Conservation (phyloP, 495 filamentous ascomycete genomes). For the Tuber borchii region DNA sequence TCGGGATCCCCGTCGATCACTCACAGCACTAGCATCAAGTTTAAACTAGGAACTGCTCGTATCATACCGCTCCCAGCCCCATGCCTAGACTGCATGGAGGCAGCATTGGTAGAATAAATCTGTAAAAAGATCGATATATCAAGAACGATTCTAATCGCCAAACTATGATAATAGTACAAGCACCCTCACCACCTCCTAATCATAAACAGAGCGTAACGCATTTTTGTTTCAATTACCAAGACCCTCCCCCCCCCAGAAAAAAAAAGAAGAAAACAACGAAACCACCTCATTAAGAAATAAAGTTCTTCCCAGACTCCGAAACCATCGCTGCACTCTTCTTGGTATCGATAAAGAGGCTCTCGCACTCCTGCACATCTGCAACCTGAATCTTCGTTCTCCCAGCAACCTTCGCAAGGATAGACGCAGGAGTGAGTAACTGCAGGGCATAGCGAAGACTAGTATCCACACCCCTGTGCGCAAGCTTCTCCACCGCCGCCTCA, state of each 20-base stretch:
- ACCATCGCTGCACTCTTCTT: slow-evolving; percentile 84
- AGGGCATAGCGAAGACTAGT: slow-evolving; percentile 88
- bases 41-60: background rate
- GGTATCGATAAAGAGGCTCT: slow-evolving; percentile 86
- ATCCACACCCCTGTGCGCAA: slow-evolving; percentile 74
- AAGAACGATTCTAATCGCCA: background rate
- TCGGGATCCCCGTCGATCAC: background rate
- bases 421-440: slow-evolving; percentile 84
- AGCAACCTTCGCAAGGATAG: slow-evolving; percentile 58
- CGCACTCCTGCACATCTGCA: slow-evolving; percentile 87
- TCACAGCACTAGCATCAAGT: background rate
- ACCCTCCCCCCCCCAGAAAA: background rate
- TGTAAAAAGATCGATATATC: background rate
- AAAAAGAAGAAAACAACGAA: background rate
- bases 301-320: slow-evolving; percentile 73
- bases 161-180: slow-evolving; percentile 3
- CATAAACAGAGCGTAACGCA: background rate
- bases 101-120: background rate
- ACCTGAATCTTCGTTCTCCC: slow-evolving; percentile 74
- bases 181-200: background rate
- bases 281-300: slow-evolving; percentile 51
- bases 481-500: slow-evolving; percentile 74
- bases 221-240: background rate
- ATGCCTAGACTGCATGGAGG: background rate
- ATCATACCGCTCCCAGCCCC: background rate